A percentile compares a stretch with the other conserved stretches of the same genome.
phyloP scores from a whole-genome alignment of 768 basidiomycete species.

The Tricholomella constricta region DNA sequence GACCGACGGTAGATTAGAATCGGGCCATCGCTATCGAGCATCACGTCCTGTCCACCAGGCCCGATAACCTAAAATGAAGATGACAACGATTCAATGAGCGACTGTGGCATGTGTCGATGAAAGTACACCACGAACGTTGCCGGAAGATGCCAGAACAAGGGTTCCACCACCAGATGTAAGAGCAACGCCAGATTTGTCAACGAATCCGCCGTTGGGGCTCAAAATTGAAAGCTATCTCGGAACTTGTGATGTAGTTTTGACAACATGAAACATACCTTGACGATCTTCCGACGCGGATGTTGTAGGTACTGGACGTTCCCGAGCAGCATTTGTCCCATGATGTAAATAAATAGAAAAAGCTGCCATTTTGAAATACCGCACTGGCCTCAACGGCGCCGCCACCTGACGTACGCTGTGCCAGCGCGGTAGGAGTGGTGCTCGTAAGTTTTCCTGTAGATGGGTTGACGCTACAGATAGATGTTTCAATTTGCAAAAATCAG shows the following conservation, averaged over 20 bases:
- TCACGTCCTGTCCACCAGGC: constrained; percentile 56
- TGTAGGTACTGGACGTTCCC: constrained; percentile 56
- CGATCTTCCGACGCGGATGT: constrained; percentile 58
- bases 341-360: constrained; percentile 56
- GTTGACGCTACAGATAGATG: background rate
- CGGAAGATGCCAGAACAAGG: constrained; percentile 32
- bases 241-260: background rate
- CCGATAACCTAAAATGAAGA: constrained; percentile 40
- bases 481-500: constrained; percentile 13
- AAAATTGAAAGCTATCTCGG: background rate
- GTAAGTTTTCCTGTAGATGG: background rate
- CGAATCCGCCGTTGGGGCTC: constrained; percentile 46
- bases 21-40: constrained; percentile 44
- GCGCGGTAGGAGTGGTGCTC: background rate
- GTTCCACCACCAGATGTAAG: constrained; percentile 54
- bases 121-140: constrained; percentile 27
- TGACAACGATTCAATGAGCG: background rate
- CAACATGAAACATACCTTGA: constrained; percentile 30
- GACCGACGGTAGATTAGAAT: constrained; percentile 52
- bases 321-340: constrained; percentile 57
- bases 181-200: constrained; percentile 47
- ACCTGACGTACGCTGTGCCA: constrained; percentile 47
- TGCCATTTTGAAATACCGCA: constrained; percentile 43
- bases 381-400: constrained; percentile 53
- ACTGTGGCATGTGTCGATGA: constrained; percentile 32